These are phyloP conservation scores for Spathaspora arborariae DNA, from an alignment of 805 yeast genomes.

Conservation along the genomic window DNA sequence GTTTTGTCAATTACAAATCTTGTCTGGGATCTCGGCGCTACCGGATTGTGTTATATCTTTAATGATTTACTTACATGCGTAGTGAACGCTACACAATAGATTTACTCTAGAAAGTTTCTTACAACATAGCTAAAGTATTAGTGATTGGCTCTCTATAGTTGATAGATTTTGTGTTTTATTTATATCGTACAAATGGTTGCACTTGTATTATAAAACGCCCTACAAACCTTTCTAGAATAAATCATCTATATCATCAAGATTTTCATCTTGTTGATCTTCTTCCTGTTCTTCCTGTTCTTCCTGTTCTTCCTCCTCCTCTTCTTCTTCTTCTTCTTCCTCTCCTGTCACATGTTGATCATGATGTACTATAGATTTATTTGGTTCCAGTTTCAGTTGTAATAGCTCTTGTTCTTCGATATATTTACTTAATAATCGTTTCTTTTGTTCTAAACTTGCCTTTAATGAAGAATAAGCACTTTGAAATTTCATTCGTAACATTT, in stretches of 20 bases:
- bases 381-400: slow-evolving; percentile 19
- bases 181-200: neutral
- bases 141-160: too few relatives aligned
- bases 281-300: slow-evolving; percentile 13
- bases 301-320: slow-evolving; percentile 26
- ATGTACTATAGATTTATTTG: slow-evolving; percentile 25
- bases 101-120: too few relatives aligned
- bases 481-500: slow-evolving; percentile 83
- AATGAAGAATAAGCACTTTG: slow-evolving; percentile 75
- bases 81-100: too few relatives aligned
- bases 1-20: too few relatives aligned
- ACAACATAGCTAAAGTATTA: too few relatives aligned
- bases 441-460: slow-evolving; percentile 76
- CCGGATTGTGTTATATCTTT: too few relatives aligned
- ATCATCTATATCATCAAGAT: slow-evolving; percentile 36
- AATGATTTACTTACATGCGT: too few relatives aligned
- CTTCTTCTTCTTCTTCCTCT: slow-evolving; percentile 27
- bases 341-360: slow-evolving; percentile 28
- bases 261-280: slow-evolving; percentile 14
- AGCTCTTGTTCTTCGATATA: slow-evolving; percentile 24
- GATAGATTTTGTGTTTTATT: too few relatives aligned
- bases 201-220: neutral
- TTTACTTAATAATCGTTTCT: slow-evolving; percentile 57
- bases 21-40: too few relatives aligned
- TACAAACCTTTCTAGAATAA: slow-evolving; percentile 20